These are phyloP conservation scores for Chalciporus sphaerocephalus DNA, from an alignment of 768 basidiomycete species.

Conservation along the genomic window DNA sequence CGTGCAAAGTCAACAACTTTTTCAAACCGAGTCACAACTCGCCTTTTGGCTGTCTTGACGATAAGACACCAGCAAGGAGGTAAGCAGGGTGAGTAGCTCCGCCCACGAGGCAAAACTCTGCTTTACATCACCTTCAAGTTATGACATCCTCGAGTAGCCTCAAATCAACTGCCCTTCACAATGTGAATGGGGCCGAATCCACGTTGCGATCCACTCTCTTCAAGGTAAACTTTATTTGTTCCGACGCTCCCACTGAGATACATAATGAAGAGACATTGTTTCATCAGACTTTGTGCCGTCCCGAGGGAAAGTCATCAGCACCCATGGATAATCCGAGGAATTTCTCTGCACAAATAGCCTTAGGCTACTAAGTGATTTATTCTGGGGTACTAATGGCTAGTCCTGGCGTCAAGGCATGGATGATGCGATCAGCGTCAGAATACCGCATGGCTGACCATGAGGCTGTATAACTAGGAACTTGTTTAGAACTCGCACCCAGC, in stretches of 20 bases:
- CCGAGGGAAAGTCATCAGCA: neutral
- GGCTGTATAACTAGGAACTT: constrained; percentile 8
- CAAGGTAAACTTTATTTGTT: constrained; percentile 8
- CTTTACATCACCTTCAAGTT: neutral
- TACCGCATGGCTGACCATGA: constrained; percentile 23
- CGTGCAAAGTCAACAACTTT: too few relatives aligned
- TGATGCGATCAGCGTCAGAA: constrained; percentile 7
- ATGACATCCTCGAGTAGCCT: neutral
- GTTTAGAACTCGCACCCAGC: constrained; percentile 4
- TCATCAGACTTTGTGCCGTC: neutral
- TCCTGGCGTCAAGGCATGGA: neutral
- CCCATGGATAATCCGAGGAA: constrained; percentile 12
- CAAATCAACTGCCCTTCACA: too few relatives aligned
- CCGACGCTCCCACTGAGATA: constrained; percentile 1
- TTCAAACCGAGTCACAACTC: too few relatives aligned
- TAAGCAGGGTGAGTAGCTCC: too few relatives aligned
- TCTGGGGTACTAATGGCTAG: neutral
- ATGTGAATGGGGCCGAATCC: constrained; percentile 9
- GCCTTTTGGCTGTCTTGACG: too few relatives aligned
- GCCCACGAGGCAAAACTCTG: constrained; percentile 16
- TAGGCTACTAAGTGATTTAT: neutral
- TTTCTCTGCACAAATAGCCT: neutral
- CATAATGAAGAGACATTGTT: constrained; percentile 1
- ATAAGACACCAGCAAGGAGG: too few relatives aligned
- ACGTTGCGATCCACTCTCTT: constrained; percentile 10